Percentiles rank a stretch among this genome's conserved stretches.
Conservation (phyloP, 1,284 basidiomycete genomes). For the Trametes hirsuta region DNA sequence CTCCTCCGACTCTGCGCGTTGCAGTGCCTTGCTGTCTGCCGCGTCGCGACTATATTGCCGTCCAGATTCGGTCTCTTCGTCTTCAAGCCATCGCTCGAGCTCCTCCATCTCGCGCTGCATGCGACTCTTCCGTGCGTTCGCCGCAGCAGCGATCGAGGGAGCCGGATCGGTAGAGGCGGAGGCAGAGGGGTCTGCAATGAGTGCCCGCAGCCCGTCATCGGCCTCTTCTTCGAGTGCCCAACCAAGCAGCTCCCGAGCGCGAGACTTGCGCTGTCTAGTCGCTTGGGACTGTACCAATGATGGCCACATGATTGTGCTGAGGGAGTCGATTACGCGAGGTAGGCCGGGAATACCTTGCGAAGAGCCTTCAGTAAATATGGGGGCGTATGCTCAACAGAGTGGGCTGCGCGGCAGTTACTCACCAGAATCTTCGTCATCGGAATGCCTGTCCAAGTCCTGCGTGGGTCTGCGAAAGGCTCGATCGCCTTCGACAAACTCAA, state of each 20-base stretch:
- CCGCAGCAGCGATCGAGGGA: slow-evolving; percentile 13
- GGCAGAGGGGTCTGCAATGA: slow-evolving; percentile 30
- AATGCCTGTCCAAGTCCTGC: slow-evolving; percentile 27
- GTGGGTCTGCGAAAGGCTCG: slow-evolving; percentile 25
- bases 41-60: slow-evolving; percentile 9
- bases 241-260: slow-evolving; percentile 37
- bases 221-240: slow-evolving; percentile 40
- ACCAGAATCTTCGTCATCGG: slow-evolving; percentile 35
- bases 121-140: slow-evolving; percentile 33
- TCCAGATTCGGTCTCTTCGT: slow-evolving; percentile 38
- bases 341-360: slow-evolving; percentile 61
- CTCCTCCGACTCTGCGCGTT: background rate
- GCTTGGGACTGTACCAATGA: slow-evolving; percentile 55
- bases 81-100: slow-evolving; percentile 64
- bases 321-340: slow-evolving; percentile 70
- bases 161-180: slow-evolving; percentile 8
- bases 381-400: background rate
- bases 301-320: slow-evolving; percentile 87
- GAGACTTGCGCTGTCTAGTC: slow-evolving; percentile 35
- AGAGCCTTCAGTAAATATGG: background rate
- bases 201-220: slow-evolving; percentile 38
- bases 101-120: slow-evolving; percentile 58
- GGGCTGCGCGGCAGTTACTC: background rate
- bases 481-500: slow-evolving; percentile 68
- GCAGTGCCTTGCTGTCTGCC: slow-evolving; percentile 1